phyloP scores from a whole-genome alignment of 2,329 filamentous ascomycete species.

The Colletotrichum lupini region DNA sequence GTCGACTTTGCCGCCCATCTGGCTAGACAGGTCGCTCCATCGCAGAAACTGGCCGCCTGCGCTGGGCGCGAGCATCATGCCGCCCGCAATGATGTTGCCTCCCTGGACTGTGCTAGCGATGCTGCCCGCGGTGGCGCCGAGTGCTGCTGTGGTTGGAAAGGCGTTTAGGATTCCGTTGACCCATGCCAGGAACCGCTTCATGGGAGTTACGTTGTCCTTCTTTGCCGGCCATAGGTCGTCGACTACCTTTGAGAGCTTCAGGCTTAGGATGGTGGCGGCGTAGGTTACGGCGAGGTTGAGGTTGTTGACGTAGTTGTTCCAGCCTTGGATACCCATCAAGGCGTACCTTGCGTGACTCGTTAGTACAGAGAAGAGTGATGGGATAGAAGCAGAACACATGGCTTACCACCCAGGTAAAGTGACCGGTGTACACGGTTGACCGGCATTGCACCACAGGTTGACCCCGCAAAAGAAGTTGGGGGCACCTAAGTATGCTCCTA shows the following conservation, averaged over 20 bases:
- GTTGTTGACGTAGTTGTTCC: constrained; percentile 36
- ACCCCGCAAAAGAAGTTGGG: constrained; percentile 36
- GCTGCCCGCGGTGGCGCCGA: neutral
- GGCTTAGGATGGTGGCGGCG: neutral
- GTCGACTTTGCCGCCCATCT: neutral
- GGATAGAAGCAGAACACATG: neutral
- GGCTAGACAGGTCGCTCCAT: neutral
- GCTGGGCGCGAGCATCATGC: neutral
- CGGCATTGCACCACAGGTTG: constrained; percentile 29
- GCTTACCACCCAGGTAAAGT: constrained; percentile 27
- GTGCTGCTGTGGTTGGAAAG: neutral
- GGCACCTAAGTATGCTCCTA: constrained; percentile 26
- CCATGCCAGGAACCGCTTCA: neutral
- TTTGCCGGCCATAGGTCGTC: constrained; percentile 4
- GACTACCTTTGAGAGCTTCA: neutral
- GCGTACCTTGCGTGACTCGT: constrained; percentile 2
- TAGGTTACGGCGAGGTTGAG: constrained; percentile 1
- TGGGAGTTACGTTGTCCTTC: neutral
- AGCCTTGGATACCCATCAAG: constrained; percentile 29
- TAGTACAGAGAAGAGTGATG: neutral
- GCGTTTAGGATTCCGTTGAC: constrained; percentile 6
- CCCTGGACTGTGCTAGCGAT: neutral
- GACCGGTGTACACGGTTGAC: constrained; percentile 35
- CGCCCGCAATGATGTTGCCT: constrained; percentile 1
- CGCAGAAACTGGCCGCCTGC: neutral